These are phyloP conservation scores for Cercis canadensis DNA, from an alignment of 306 rosid species.

Conservation along the genomic window DNA sequence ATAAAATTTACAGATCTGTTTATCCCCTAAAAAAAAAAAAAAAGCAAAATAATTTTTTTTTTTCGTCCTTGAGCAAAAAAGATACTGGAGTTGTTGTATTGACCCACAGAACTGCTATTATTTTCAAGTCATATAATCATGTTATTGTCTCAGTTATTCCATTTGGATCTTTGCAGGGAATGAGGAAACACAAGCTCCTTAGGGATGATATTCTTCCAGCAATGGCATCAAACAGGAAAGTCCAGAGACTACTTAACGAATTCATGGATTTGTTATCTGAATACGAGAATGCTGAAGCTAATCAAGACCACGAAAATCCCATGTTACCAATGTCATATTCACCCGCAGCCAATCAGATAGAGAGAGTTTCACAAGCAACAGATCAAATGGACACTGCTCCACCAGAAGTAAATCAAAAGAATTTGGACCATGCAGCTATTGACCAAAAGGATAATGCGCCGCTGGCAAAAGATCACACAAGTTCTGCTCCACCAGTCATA, in stretches of 20 bases:
- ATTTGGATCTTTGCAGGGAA: constrained; percentile 63
- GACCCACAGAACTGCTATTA: background rate
- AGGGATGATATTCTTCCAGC: constrained; percentile 96
- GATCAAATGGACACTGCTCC: constrained; percentile 33
- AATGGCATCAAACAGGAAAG: constrained; percentile 96
- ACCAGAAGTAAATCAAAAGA: constrained; percentile 33
- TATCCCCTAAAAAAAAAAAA: background rate
- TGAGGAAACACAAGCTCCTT: constrained; percentile 91
- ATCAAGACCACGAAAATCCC: constrained; percentile 46
- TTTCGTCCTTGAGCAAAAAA: too few species aligned
- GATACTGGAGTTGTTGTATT: background rate
- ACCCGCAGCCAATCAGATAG: constrained; percentile 39
- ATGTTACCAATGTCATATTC: constrained; percentile 39
- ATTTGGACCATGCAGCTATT: constrained; percentile 10
- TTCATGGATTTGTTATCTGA: constrained; percentile 92
- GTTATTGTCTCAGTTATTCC: constrained; percentile 21
- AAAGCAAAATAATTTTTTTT: too few species aligned
- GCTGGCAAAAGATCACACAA: constrained; percentile 32
- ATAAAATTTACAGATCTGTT: constrained; percentile 3
- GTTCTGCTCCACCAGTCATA: constrained; percentile 4
- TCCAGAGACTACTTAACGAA: constrained; percentile 93
- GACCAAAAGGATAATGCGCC: constrained; percentile 15
- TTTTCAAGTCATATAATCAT: constrained; percentile 14
- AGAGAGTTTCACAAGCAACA: constrained; percentile 28
- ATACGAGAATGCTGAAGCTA: constrained; percentile 59